phyloP scores from a whole-genome alignment of 2,329 filamentous ascomycete species.

The Monascus ruber region DNA sequence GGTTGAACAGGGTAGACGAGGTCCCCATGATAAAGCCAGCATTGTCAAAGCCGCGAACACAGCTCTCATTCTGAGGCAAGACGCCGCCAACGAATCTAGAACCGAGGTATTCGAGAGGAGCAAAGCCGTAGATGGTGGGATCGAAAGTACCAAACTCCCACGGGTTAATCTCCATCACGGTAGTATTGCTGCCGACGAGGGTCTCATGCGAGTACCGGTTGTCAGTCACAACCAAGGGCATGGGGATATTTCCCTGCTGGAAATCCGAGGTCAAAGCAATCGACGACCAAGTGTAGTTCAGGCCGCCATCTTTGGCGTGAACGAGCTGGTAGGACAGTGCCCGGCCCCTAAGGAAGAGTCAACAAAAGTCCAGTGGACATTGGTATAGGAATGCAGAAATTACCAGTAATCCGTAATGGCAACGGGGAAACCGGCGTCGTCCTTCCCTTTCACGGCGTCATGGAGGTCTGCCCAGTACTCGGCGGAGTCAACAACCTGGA shows the following conservation, averaged over 20 bases:
- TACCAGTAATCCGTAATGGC: constrained; percentile 80
- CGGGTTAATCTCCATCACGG: constrained; percentile 63
- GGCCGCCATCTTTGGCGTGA: constrained; percentile 61
- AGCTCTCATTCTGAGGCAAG: constrained; percentile 45
- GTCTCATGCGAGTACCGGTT: constrained; percentile 49
- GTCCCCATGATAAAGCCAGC: constrained; percentile 75
- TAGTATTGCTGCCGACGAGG: constrained; percentile 57
- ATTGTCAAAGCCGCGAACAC: constrained; percentile 70
- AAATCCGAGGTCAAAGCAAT: constrained; percentile 53
- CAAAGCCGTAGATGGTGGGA: constrained; percentile 58
- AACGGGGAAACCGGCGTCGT: constrained; percentile 51
- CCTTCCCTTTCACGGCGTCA: constrained; percentile 49
- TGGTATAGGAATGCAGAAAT: constrained; percentile 1
- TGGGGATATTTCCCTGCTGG: constrained; percentile 47
- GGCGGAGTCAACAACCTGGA: constrained; percentile 38
- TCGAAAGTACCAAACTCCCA: constrained; percentile 69
- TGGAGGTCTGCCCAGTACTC: constrained; percentile 53
- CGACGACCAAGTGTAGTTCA: constrained; percentile 68
- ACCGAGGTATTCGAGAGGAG: constrained; percentile 57
- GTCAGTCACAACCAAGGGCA: constrained; percentile 61
- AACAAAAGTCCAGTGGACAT: background rate
- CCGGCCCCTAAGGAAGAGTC: constrained; percentile 41
- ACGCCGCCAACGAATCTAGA: constrained; percentile 57
- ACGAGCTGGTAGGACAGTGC: constrained; percentile 73
- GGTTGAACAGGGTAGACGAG: constrained; percentile 72